These are phyloP conservation scores for Dovyalis caffra DNA, from an alignment of 345 rosid genomes.

Conservation along the genomic window DNA sequence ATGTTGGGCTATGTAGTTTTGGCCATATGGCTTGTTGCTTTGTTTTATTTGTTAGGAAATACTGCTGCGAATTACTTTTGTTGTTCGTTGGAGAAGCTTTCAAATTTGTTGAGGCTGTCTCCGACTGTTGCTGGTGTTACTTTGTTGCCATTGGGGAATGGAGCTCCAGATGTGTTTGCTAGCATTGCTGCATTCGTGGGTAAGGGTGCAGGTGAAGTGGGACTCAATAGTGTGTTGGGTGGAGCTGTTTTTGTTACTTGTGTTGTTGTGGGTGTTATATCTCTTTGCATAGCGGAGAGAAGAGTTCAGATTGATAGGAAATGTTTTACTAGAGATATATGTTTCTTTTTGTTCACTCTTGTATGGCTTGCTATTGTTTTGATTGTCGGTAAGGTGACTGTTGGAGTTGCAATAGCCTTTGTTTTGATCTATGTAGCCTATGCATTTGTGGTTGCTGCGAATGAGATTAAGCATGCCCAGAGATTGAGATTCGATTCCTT, in stretches of 20 bases:
- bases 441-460: conserved; percentile 69
- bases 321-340: conserved; percentile 75
- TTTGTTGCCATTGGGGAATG: conserved; percentile 89
- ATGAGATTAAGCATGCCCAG: conserved; percentile 69
- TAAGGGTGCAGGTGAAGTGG: conserved; percentile 67
- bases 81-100: conserved; percentile 81
- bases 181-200: conserved; percentile 91
- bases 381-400: conserved; percentile 61
- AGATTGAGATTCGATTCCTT: conserved; percentile 35
- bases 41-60: conserved; percentile 85
- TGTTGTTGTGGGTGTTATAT: conserved; percentile 78
- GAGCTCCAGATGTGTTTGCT: conserved; percentile 91
- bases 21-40: conserved; percentile 67
- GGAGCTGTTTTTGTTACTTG: conserved; percentile 89
- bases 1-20: conserved; percentile 50
- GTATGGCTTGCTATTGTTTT: conserved; percentile 49
- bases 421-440: conserved; percentile 64
- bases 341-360: conserved; percentile 69
- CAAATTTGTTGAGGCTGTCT: conserved; percentile 63
- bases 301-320: conserved; percentile 64
- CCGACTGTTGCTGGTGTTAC: conserved; percentile 88
- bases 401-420: conserved; percentile 61
- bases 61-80: conserved; percentile 96
- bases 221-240: conserved; percentile 85
- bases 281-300: conserved; percentile 61